phyloP scores from a whole-genome alignment of 1,139 yeast genomes.

The Hyphopichia pseudoburtonii region DNA sequence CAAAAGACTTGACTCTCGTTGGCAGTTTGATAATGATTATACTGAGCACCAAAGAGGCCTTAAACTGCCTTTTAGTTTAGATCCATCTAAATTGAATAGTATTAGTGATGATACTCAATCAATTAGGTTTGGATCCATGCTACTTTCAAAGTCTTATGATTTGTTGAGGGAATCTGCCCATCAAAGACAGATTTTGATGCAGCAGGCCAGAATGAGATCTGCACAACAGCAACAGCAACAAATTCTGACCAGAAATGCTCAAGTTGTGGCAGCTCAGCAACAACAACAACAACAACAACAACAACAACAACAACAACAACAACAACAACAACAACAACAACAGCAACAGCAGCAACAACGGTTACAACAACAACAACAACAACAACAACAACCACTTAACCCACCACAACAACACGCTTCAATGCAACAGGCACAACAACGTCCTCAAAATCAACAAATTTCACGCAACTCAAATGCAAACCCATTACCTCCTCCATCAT shows the following conservation, averaged over 20 bases:
- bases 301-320: conserved; percentile 8
- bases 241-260: conserved; percentile 23
- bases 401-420: no score
- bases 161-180: conserved; percentile 54
- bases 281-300: conserved; percentile 35
- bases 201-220: conserved; percentile 48
- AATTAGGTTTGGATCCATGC: conserved; percentile 88
- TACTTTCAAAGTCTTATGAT: conserved; percentile 82
- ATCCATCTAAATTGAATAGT: conserved; percentile 69
- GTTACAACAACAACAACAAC: no score
- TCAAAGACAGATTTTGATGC: conserved; percentile 42
- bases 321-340: neutral
- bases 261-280: conserved; percentile 22
- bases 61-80: conserved; percentile 59
- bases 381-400: no score
- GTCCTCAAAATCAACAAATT: no score
- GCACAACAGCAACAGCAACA: conserved; percentile 39
- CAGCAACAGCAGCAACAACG: neutral
- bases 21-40: conserved; percentile 73
- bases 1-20: conserved; percentile 64
- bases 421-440: no score
- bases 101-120: conserved; percentile 87
- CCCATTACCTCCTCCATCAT: no score
- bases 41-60: conserved; percentile 48
- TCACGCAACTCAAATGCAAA: no score